phyloP scores from a whole-genome alignment of 1,139 yeast genomes.

The Arxiozyma bovina region DNA sequence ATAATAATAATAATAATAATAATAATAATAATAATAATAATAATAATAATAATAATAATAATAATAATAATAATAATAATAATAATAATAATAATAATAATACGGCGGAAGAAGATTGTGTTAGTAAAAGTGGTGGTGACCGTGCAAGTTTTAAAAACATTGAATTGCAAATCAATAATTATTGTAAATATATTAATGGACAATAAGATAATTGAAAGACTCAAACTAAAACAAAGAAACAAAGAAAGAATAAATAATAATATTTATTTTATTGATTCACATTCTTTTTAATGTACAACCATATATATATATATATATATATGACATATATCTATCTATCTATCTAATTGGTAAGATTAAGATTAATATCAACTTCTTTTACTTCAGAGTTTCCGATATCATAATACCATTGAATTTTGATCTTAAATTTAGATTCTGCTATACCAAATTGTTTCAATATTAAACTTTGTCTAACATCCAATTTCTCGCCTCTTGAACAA shows the following conservation, averaged over 20 bases:
- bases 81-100: background rate
- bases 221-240: too few relatives aligned
- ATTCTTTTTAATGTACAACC: background rate
- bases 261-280: too few relatives aligned
- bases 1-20: background rate
- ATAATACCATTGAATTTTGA: constrained; percentile 68
- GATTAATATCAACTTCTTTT: constrained; percentile 24
- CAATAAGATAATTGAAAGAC: too few relatives aligned
- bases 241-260: too few relatives aligned
- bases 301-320: background rate
- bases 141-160: too few relatives aligned
- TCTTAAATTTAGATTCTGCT: constrained; percentile 86
- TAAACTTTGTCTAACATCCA: constrained; percentile 87
- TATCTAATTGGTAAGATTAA: background rate
- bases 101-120: background rate
- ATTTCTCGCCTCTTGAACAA: constrained; percentile 66
- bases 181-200: background rate
- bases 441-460: constrained; percentile 91
- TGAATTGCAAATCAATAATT: background rate
- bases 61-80: too few relatives aligned
- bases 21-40: background rate
- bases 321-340: background rate
- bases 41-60: too few relatives aligned
- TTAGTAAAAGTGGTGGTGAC: too few relatives aligned
- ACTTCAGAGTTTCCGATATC: constrained; percentile 42